Evolutionary conservation across 2,329 filamentous ascomycete genomes (phyloP).

Genomic region (Coniochaeta ligniaria): DNA sequence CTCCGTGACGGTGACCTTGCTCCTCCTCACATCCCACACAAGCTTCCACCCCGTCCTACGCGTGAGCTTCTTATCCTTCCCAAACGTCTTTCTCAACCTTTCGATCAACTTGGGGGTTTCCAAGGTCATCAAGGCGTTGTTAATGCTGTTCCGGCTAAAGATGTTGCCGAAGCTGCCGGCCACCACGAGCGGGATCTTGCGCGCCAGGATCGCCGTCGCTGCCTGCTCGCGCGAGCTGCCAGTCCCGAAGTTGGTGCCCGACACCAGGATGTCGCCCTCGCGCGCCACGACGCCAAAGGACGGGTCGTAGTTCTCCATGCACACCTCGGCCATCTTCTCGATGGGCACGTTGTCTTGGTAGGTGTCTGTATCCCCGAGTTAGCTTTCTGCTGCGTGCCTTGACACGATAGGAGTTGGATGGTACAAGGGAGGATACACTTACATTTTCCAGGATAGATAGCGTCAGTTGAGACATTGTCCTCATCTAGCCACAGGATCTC

Average conservation of each 20-base stretch:
- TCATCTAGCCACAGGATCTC: background rate
- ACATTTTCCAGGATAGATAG: conserved; percentile 65
- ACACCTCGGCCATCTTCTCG: conserved; percentile 79
- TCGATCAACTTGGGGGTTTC: background rate
- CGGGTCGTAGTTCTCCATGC: conserved; percentile 90
- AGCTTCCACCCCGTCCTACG: conserved; percentile 77
- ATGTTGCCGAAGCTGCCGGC: conserved; percentile 79
- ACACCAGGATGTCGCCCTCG: conserved; percentile 72
- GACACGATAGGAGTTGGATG: background rate
- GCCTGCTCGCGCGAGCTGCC: conserved; percentile 79
- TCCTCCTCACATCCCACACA: conserved; percentile 70
- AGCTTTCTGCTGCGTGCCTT: background rate
- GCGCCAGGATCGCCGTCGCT: conserved; percentile 78
- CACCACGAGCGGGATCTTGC: conserved; percentile 72
- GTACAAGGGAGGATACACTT: too few species aligned
- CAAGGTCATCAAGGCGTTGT: conserved; percentile 62
- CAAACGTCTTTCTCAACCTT: conserved; percentile 50
- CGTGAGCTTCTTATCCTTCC: conserved; percentile 46
- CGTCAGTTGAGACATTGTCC: conserved; percentile 39
- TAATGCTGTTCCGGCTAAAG: conserved; percentile 70
- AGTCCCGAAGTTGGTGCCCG: conserved; percentile 62
- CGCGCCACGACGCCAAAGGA: conserved; percentile 58
- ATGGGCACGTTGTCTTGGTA: conserved; percentile 77
- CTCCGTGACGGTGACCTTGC: conserved; percentile 65
- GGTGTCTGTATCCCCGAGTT: conserved; percentile 41